A percentile compares a stretch with the other conserved stretches of the same genome.
Evolutionary conservation across 148 eudicot species (phyloP).

Genomic region (Vaccinium vitisidaea): DNA sequence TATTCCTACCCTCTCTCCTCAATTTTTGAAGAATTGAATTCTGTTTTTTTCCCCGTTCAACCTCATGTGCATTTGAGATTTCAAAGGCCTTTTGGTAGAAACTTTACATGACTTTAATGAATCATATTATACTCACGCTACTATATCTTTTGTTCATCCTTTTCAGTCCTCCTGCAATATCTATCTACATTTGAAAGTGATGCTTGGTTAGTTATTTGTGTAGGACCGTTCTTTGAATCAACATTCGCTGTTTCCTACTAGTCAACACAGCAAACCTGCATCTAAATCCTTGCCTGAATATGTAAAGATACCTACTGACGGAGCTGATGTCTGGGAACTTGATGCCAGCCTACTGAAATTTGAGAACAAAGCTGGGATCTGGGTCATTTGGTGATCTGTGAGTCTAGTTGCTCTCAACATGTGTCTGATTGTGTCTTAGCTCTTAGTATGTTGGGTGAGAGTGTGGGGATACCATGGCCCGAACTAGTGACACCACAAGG

Average conservation of each 20-base stretch:
- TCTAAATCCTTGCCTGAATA: constrained; percentile 21
- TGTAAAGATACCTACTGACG: constrained; percentile 30
- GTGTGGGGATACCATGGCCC: too few species aligned
- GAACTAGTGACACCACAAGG: too few species aligned
- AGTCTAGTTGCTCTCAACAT: constrained; percentile 23
- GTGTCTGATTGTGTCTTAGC: neutral
- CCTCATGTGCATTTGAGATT: too few species aligned
- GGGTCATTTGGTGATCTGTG: constrained; percentile 66
- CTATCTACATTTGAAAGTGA: constrained; percentile 4
- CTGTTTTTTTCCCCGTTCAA: too few species aligned
- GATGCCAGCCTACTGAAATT: constrained; percentile 39
- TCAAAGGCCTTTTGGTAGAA: too few species aligned
- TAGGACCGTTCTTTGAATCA: constrained; percentile 34
- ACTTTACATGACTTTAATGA: neutral
- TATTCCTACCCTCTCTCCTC: too few species aligned
- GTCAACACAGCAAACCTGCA: constrained; percentile 17
- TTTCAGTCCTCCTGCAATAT: neutral
- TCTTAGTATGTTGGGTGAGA: too few species aligned
- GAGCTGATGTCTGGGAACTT: constrained; percentile 40
- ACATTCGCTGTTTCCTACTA: constrained; percentile 15
- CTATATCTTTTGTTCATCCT: neutral
- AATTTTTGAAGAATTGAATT: too few species aligned
- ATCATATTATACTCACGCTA: neutral
- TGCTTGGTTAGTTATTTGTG: constrained; percentile 5
- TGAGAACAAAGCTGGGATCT: constrained; percentile 45